A percentile compares a stretch with the other conserved stretches of the same genome.
Evolutionary conservation across 2,329 filamentous ascomycete genomes (phyloP).

Genomic region (Teratosphaeria viscida): DNA sequence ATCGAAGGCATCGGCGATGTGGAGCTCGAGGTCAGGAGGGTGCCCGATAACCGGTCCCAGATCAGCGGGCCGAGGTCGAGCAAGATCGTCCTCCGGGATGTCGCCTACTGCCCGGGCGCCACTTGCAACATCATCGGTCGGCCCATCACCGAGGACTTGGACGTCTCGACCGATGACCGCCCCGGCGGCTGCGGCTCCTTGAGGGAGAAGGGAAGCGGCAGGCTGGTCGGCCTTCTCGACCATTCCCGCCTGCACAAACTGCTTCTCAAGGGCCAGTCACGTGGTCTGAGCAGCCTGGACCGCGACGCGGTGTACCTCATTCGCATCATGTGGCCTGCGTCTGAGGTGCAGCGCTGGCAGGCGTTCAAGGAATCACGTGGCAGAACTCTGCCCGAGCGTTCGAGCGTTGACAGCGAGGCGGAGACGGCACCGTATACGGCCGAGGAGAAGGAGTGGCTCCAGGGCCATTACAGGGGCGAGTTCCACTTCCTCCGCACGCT

Average conservation of each 20-base stretch:
- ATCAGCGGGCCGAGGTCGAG: not conserved
- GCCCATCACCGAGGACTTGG: slow-evolving; percentile 6
- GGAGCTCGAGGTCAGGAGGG: slow-evolving; percentile 1
- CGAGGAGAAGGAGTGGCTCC: slow-evolving; percentile 28
- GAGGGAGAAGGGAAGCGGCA: not conserved
- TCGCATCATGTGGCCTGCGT: not conserved
- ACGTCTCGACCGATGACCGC: not conserved
- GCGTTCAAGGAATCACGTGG: not conserved
- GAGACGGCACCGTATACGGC: slow-evolving; percentile 5
- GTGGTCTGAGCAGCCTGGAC: not conserved
- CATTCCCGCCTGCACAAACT: not conserved
- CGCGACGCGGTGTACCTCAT: not conserved
- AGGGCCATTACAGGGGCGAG: slow-evolving; percentile 23
- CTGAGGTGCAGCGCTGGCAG: not conserved
- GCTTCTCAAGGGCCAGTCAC: not conserved
- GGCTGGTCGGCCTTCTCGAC: not conserved
- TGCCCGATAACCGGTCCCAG: not conserved
- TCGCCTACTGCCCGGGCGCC: slow-evolving; percentile 7
- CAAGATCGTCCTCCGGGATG: slow-evolving; percentile 6
- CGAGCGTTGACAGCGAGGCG: not conserved
- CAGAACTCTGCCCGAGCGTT: not conserved
- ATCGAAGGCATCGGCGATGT: slow-evolving; percentile 4
- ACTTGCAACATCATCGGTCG: slow-evolving; percentile 7
- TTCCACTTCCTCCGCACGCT: slow-evolving; percentile 25
- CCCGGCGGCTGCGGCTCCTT: not conserved